phyloP scores from a whole-genome alignment of 2,329 filamentous ascomycete species.

The Keithomyces neogunnii region DNA sequence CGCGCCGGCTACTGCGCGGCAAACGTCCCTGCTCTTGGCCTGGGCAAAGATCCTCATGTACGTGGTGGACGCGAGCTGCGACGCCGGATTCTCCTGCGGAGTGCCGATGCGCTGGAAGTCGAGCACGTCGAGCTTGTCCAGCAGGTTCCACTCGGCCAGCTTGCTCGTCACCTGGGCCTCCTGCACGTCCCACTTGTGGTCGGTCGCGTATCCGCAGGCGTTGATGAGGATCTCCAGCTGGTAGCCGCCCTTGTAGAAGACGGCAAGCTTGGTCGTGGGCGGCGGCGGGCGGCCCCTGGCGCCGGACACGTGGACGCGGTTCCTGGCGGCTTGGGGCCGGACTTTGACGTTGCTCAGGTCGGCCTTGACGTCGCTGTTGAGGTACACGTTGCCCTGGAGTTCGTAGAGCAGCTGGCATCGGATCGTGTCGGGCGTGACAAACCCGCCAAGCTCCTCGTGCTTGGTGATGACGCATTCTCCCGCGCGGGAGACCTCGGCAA shows the following conservation, averaged over 20 bases:
- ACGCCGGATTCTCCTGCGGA: slow-evolving; percentile 23
- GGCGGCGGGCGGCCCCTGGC: slow-evolving; percentile 34
- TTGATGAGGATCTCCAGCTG: slow-evolving; percentile 36
- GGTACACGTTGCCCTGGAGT: neutral
- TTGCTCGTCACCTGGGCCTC: slow-evolving; percentile 37
- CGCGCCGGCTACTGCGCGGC: slow-evolving; percentile 20
- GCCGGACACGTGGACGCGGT: slow-evolving; percentile 31
- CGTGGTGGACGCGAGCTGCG: slow-evolving; percentile 32
- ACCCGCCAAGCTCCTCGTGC: slow-evolving; percentile 33
- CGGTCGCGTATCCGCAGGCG: slow-evolving; percentile 37
- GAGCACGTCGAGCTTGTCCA: slow-evolving; percentile 36
- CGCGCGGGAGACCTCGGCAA: slow-evolving; percentile 37
- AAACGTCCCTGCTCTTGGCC: slow-evolving; percentile 18
- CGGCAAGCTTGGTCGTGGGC: slow-evolving; percentile 42
- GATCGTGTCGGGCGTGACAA: slow-evolving; percentile 27
- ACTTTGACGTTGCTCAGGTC: slow-evolving; percentile 26
- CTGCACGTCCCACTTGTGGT: slow-evolving; percentile 38
- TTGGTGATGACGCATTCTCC: slow-evolving; percentile 41
- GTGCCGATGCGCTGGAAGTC: slow-evolving; percentile 37
- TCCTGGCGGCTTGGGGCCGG: slow-evolving; percentile 20
- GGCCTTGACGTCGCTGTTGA: slow-evolving; percentile 36
- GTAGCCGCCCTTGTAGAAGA: slow-evolving; percentile 40
- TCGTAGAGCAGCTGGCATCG: slow-evolving; percentile 25
- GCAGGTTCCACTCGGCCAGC: slow-evolving; percentile 27
- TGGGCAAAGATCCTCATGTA: slow-evolving; percentile 36